Conservation (phyloP, 2,329 filamentous ascomycete genomes). For the Didymella keratinophila region DNA sequence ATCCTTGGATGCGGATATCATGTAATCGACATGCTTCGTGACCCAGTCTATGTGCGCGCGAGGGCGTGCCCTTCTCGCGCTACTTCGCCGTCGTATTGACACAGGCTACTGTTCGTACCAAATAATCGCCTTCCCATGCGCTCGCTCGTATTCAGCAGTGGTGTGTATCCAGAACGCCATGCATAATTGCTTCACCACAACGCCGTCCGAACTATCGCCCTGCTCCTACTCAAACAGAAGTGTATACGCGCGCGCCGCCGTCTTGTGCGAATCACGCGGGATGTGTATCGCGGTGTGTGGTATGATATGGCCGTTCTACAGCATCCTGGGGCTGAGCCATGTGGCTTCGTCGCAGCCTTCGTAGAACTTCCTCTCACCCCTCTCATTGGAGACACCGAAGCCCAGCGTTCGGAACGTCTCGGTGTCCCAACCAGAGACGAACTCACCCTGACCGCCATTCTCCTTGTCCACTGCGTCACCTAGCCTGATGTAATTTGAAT, state of each 20-base stretch:
- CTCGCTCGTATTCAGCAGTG: constrained; percentile 17
- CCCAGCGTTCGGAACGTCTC: constrained; percentile 48
- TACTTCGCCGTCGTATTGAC: constrained; percentile 7
- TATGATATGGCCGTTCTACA: constrained; percentile 13
- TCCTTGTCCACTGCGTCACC: constrained; percentile 45
- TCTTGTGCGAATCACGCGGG: not conserved
- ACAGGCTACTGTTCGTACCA: not conserved
- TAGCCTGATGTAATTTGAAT: constrained; percentile 48
- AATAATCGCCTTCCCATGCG: constrained; percentile 6
- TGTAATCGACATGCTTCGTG: constrained; percentile 3
- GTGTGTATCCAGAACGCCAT: constrained; percentile 36
- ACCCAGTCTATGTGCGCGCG: constrained; percentile 6
- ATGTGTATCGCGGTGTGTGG: constrained; percentile 3
- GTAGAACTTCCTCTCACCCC: constrained; percentile 40
- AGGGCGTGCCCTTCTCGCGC: not conserved
- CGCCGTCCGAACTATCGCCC: constrained; percentile 29
- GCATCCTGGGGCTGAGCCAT: constrained; percentile 49
- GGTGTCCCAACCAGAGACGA: constrained; percentile 50
- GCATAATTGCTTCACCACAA: constrained; percentile 36
- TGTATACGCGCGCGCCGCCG: not conserved
- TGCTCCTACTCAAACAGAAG: constrained; percentile 17
- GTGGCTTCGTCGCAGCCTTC: constrained; percentile 49
- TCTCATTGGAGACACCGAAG: constrained; percentile 45
- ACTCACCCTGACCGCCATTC: constrained; percentile 47
- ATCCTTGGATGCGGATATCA: not conserved